Conservation (phyloP, 2,329 filamentous ascomycete genomes). For the Alternaria atra region DNA sequence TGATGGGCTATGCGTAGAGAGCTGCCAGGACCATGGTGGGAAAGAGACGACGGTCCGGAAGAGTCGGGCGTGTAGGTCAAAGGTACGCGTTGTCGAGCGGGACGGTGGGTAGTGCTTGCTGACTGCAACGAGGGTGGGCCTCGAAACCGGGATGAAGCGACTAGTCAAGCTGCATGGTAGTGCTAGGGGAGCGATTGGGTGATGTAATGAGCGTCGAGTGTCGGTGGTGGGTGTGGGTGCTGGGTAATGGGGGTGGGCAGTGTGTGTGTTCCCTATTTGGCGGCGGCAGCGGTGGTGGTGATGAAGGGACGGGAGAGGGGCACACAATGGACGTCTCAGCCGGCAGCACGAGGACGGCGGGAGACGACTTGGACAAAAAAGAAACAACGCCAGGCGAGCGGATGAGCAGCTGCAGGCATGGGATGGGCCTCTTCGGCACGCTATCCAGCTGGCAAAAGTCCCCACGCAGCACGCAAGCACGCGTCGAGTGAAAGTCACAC, state of each 20-base stretch:
- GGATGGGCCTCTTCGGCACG: conserved; percentile 12
- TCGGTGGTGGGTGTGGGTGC: neutral
- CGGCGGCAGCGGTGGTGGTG: conserved; percentile 12
- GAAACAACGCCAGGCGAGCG: neutral
- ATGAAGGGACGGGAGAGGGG: conserved; percentile 20
- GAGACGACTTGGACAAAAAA: neutral
- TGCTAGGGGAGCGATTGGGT: conserved; percentile 37
- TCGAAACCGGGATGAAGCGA: conserved; percentile 16
- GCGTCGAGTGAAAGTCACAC: conserved; percentile 24
- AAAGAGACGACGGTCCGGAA: conserved; percentile 15
- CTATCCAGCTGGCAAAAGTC: conserved; percentile 26
- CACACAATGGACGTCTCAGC: conserved; percentile 17
- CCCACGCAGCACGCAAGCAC: conserved; percentile 13
- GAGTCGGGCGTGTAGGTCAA: conserved; percentile 12
- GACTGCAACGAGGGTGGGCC: conserved; percentile 18
- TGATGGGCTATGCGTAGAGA: conserved; percentile 40
- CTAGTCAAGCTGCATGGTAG: conserved; percentile 40
- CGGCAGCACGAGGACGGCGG: conserved; percentile 15
- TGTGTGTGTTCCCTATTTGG: neutral
- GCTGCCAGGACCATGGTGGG: conserved; percentile 47
- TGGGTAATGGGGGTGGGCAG: neutral
- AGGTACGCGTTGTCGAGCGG: conserved; percentile 16
- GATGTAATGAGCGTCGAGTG: conserved; percentile 25
- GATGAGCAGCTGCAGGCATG: conserved; percentile 12
- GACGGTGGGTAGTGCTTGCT: conserved; percentile 11